phyloP scores from a whole-genome alignment of 2,329 filamentous ascomycete genomes.

The Teratosphaeria nubilosa region DNA sequence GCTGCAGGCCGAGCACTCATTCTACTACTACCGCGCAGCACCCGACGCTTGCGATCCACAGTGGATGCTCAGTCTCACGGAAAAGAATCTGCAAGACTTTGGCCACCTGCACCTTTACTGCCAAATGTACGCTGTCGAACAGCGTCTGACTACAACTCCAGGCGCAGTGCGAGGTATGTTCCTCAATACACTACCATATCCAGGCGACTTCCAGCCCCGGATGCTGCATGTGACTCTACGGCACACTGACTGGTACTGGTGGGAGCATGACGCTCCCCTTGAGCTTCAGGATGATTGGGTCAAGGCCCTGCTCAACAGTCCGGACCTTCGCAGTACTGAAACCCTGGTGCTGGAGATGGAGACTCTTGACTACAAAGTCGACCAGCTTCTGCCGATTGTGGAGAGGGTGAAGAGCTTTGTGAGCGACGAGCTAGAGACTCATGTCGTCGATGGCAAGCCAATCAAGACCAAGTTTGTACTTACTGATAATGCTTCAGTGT shows the following conservation, averaged over 20 bases:
- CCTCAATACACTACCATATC: not conserved
- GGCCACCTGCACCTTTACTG: conserved; percentile 14
- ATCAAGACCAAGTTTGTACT: conserved; percentile 12
- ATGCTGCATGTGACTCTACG: conserved; percentile 25
- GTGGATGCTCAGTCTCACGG: conserved; percentile 7
- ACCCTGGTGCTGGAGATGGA: conserved; percentile 31
- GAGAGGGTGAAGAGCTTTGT: conserved; percentile 22
- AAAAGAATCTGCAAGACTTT: conserved; percentile 10
- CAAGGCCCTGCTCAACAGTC: conserved; percentile 9
- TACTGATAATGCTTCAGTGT: conserved; percentile 15
- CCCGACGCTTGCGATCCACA: conserved; percentile 3
- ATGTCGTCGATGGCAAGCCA: conserved; percentile 9
- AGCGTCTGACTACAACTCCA: not conserved
- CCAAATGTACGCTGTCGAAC: conserved; percentile 21
- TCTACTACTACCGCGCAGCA: conserved; percentile 10
- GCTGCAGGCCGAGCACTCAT: conserved; percentile 20
- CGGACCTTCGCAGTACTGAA: conserved; percentile 22
- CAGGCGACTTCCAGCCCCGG: conserved; percentile 8
- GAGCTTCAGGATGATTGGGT: conserved; percentile 19
- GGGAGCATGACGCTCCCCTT: conserved; percentile 23
- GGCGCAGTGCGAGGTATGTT: not conserved
- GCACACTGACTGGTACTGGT: conserved; percentile 28
- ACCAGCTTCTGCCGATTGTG: conserved; percentile 38
- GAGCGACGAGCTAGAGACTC: conserved; percentile 28
- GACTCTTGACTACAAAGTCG: conserved; percentile 36